Percentiles rank a stretch among this genome's conserved stretches.
These are phyloP conservation scores for Hortiboletus campestris DNA, from an alignment of 768 basidiomycete genomes.

Conservation along the genomic window DNA sequence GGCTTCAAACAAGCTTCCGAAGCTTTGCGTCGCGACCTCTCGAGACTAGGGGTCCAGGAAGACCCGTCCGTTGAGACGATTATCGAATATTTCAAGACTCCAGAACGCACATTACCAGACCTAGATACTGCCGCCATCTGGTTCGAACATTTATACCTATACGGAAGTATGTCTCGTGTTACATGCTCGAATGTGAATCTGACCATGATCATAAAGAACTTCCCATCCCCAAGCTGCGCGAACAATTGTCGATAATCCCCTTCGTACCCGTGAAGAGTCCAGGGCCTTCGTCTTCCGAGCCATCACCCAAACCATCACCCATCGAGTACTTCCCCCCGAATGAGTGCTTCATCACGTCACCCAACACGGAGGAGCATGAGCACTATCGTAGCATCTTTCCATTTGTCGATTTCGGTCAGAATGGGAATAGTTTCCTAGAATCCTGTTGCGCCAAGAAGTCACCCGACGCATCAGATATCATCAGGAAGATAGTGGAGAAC, in stretches of 20 bases:
- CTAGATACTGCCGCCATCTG: background rate
- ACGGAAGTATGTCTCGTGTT: slow-evolving; percentile 3
- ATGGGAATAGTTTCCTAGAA: slow-evolving; percentile 14
- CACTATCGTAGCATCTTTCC: slow-evolving; percentile 11
- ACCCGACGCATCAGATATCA: slow-evolving; percentile 12
- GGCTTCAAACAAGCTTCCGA: slow-evolving; percentile 6
- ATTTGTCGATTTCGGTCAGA: slow-evolving; percentile 13
- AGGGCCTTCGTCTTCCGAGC: background rate
- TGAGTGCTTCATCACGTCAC: slow-evolving; percentile 12
- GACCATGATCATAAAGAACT: slow-evolving; percentile 2
- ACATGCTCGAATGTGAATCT: background rate
- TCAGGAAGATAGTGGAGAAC: slow-evolving; percentile 4
- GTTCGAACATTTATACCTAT: slow-evolving; percentile 6
- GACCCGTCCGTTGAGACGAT: slow-evolving; percentile 4
- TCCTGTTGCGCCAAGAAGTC: slow-evolving; percentile 12
- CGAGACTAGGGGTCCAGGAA: slow-evolving; percentile 11
- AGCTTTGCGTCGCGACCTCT: slow-evolving; percentile 1
- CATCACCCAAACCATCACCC: background rate
- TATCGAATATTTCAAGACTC: background rate
- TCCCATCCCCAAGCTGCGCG: slow-evolving; percentile 1
- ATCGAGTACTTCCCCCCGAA: slow-evolving; percentile 5
- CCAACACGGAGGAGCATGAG: background rate
- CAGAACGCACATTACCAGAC: slow-evolving; percentile 1
- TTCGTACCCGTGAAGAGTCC: slow-evolving; percentile 11
- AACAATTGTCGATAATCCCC: slow-evolving; percentile 2